Evolutionary conservation across 2,329 filamentous ascomycete genomes (phyloP), one percentile per base, ranked within the genome.

Genomic region (Trichoderma sp.): DNA sequence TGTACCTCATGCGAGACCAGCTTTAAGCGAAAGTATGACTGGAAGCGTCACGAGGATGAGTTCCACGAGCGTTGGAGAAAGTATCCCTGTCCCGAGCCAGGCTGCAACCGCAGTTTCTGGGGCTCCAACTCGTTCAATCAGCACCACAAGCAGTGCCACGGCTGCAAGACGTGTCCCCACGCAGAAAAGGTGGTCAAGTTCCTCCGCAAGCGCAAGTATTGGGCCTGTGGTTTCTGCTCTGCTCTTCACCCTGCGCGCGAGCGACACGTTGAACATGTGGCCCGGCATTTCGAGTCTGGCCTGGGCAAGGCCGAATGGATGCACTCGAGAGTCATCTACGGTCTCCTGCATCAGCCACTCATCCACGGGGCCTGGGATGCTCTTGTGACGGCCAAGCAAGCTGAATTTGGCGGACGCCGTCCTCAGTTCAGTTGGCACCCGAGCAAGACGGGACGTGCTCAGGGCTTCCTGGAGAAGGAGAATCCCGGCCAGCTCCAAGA

Each of bases 41-140:
- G 88, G 90, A 91, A 91, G 79, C 86, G 88, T 36, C 90, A 92
- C 79, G 89, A 92, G 78, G 89, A 91, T 75, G 89, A 91, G 79
- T 91, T 91, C 76, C 89, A 91, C 79, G 89, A 91, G 82, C 88
- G 90, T 69, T 88, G 88, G 82, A 87, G 89, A 74, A 91, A 90
- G 77, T 91, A 90, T 78, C 88, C 89, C 13, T 91, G 89, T 76
- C 89, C 89, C 6, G 89, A 90, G 74, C 83, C 83, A 9, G 83
- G 83, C 74, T 92, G 90, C 80, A 90, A 91, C 79, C 88, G 90
- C 76, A 89, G 88, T 76, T 91, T 91, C 79, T 90, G 88, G 84
- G 88, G 89, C 11, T 88, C 89, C 74, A 91, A 91, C 78, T 89
- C 88, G 5, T 91, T 91, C 79, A 90, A 90, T 74, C 88, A 91